Evolutionary conservation across 495 filamentous ascomycete species (phyloP), one percentile per base, ranked within the genome.

Genomic region (Parathielavia hyrcaniae): DNA sequence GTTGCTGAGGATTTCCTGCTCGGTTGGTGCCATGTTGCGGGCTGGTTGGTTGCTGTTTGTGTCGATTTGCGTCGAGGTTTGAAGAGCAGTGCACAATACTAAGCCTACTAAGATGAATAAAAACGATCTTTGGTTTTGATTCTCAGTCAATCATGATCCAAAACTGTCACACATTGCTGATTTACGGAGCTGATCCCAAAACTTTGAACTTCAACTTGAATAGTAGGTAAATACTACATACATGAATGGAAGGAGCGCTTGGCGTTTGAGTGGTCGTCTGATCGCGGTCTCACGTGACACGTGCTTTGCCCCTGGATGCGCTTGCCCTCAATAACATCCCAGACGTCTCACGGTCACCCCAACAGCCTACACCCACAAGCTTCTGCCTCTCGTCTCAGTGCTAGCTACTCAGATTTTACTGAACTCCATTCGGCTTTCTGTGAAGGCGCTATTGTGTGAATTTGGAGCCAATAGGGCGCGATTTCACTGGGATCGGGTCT

Each of bases 1-100:
- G 60, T 85, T 86, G 68, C 75, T 79, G 52, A 96, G 79, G 61
- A 96, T 87, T 4, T 79, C 79, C 40, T 77, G 71, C 65, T 92
- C 88, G 32, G 83, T 84, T 10, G 86, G 85, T 17, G 88, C 75
- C 88, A 90, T 90, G 41, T 44, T 71, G 41, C 10, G 4, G 12
- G 30, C 1, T 20, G 14, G 46, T 8, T 30, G 16, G 20, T 26
- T 43, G 44, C 14, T 48, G 20, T 23, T 22, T 11, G 44, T 46
- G 10, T 40, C 38, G 4, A 12, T 14, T 40, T 6, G 4, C 4
- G 9, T 35, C 13, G 39, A 44, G 3, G 11, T 8, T 11, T 39
- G 19, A 52, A 8, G 26, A 30, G 26, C 26, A 30, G 26, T 30
- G 26, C 26, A 30, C 26, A 30, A 30, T 30, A 30, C 2, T 30